These are phyloP conservation scores for Spathaspora arborariae DNA, from an alignment of 805 yeast species.

Conservation along the genomic window DNA sequence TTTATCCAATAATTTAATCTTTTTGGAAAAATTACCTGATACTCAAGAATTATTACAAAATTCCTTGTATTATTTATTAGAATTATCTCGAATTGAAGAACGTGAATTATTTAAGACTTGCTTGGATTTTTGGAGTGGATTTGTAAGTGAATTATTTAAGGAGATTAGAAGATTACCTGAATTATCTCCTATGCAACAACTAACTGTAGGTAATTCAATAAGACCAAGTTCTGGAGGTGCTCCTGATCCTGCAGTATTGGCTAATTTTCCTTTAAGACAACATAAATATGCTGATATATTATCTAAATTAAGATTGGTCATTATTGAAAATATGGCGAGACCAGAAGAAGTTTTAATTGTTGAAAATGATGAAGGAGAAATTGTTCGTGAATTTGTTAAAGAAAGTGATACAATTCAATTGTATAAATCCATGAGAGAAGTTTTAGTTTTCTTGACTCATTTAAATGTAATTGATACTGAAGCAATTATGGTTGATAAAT, in stretches of 20 bases:
- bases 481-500: slow-evolving; percentile 85
- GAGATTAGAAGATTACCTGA: slow-evolving; percentile 87
- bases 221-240: slow-evolving; percentile 68
- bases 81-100: slow-evolving; percentile 87
- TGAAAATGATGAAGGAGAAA: slow-evolving; percentile 98
- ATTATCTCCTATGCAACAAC: slow-evolving; percentile 72
- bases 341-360: slow-evolving; percentile 98
- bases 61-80: slow-evolving; percentile 78
- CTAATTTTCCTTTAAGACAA: slow-evolving; percentile 79
- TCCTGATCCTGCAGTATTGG: slow-evolving; percentile 73
- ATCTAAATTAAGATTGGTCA: slow-evolving; percentile 82
- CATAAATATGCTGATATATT: slow-evolving; percentile 77
- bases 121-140: slow-evolving; percentile 88
- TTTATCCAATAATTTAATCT: slow-evolving; percentile 64
- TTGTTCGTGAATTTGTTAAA: slow-evolving; percentile 93
- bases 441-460: slow-evolving; percentile 90
- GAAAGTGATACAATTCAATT: slow-evolving; percentile 96
- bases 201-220: slow-evolving; percentile 40
- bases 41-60: slow-evolving; percentile 58
- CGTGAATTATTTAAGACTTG: slow-evolving; percentile 94
- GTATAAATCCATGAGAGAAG: slow-evolving; percentile 94
- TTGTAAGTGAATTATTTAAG: slow-evolving; percentile 76
- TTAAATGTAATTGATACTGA: slow-evolving; percentile 93
- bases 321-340: slow-evolving; percentile 95
- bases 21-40: slow-evolving; percentile 49